These are phyloP conservation scores for Dentipellis fragilis DNA, from an alignment of 768 basidiomycete genomes.

Conservation along the genomic window DNA sequence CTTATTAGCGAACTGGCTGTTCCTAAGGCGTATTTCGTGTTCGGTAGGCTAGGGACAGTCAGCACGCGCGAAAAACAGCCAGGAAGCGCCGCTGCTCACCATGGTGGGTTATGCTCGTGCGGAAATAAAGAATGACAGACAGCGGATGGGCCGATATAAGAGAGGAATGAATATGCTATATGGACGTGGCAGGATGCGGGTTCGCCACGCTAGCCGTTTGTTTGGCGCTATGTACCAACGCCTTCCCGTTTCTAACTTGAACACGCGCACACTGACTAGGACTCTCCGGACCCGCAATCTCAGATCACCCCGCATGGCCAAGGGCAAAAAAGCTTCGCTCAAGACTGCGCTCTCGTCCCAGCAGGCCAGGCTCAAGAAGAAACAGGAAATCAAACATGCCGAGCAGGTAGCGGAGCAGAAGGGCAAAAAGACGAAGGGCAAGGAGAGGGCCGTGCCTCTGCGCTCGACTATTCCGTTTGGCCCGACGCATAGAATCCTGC, in stretches of 20 bases:
- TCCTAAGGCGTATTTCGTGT: conserved; percentile 75
- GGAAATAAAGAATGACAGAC: conserved; percentile 1
- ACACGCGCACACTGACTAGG: neutral
- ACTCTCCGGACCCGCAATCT: conserved; percentile 1
- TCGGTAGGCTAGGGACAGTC: conserved; percentile 27
- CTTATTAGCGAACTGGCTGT: conserved; percentile 69
- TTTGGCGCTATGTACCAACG: conserved; percentile 9
- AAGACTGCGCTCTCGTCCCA: conserved; percentile 63
- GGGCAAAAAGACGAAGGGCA: conserved; percentile 29
- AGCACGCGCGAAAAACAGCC: neutral
- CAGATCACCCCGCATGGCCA: conserved; percentile 9
- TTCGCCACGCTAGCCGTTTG: conserved; percentile 2
- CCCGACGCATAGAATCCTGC: conserved; percentile 54
- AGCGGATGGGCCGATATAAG: neutral
- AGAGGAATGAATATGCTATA: neutral
- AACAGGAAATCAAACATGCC: conserved; percentile 41
- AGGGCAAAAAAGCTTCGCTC: conserved; percentile 35
- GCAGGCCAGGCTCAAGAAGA: conserved; percentile 53
- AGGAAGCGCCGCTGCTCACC: neutral
- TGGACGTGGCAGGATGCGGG: conserved; percentile 4
- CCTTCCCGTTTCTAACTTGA: neutral
- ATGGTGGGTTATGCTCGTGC: neutral
- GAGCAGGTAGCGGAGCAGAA: conserved; percentile 41
- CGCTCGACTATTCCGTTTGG: conserved; percentile 55
- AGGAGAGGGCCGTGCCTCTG: conserved; percentile 24